Evolutionary conservation across 192 early-diverging fungal genomes (phyloP).

Genomic region (Linnemannia hyalina): DNA sequence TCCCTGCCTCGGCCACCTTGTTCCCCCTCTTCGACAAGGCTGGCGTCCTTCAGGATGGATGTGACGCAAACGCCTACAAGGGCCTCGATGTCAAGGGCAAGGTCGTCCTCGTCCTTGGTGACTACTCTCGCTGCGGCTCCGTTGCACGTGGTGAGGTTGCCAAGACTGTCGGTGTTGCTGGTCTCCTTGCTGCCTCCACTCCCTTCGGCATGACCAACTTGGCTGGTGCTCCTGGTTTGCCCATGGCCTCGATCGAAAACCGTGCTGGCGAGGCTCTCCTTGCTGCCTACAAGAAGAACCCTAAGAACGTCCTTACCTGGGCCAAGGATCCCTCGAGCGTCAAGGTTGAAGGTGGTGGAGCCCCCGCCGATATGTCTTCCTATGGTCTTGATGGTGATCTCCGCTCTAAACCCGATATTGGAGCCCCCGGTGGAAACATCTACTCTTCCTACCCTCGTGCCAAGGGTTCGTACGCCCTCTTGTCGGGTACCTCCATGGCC

Average conservation of each 20-base stretch:
- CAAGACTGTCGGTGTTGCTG: constrained; percentile 17
- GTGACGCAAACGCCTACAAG: constrained; percentile 7
- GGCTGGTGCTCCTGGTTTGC: constrained; percentile 28
- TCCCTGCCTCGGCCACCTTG: constrained; percentile 39
- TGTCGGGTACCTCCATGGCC: constrained; percentile 73
- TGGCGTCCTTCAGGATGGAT: constrained; percentile 36
- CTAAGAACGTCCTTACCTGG: constrained; percentile 24
- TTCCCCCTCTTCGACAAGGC: constrained; percentile 39
- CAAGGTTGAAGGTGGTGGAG: constrained; percentile 55
- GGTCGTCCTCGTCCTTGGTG: constrained; percentile 31
- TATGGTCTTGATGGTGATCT: constrained; percentile 80
- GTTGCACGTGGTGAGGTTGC: constrained; percentile 56
- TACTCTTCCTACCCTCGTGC: constrained; percentile 63
- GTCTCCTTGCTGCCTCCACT: constrained; percentile 35
- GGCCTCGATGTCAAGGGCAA: constrained; percentile 31
- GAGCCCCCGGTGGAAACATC: constrained; percentile 64
- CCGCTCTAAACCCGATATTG: constrained; percentile 67
- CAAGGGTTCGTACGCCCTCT: constrained; percentile 57
- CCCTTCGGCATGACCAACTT: constrained; percentile 41
- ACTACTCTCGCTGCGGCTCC: constrained; percentile 26
- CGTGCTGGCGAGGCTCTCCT: constrained; percentile 48
- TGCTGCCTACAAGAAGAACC: constrained; percentile 30
- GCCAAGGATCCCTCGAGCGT: constrained; percentile 4
- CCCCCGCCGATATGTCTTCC: constrained; percentile 78
- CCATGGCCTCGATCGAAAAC: constrained; percentile 41